Evolutionary conservation across 805 yeast genomes (phyloP), one percentile per base, ranked within the genome.

Genomic region (Candida loeiensis): DNA sequence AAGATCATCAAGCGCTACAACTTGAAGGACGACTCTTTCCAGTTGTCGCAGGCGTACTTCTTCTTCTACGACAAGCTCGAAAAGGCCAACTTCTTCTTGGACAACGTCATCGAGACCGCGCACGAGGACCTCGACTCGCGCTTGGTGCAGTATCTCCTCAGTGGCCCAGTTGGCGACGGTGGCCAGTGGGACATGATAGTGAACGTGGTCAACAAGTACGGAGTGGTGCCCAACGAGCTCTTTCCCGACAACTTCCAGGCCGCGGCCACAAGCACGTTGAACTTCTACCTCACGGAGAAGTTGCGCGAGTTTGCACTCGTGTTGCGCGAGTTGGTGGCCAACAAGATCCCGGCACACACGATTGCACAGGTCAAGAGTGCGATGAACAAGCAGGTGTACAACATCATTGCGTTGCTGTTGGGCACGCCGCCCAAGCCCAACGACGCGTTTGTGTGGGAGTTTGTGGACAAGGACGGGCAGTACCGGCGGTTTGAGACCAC

Each of bases 141-240:
- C 47, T 63, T 85, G 41, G 77, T 87, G 36, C 85, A 81, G 61
- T 76, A 74, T 49, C 61, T 87, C 34, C 66, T 86, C 40, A 50
- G 65, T 4, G 81, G 77, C 40, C 95, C 95, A 17, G 78, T 80
- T 33, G 59, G 74, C 43, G 95, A 88, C 55, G 95, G 96, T 50
- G 95, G 96, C 39, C 95, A 87, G 62, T 86, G 84, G 73, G 81
- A 84, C 48, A 83, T 87, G 93, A 77, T 85, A 57, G 70, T 81
- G 36, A 85, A 86, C 61, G 58, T 88, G 42, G 75, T 86, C 37
- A 78, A 79, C 46, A 88, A 87, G 61, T 88, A 87, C 52, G 95
- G 95, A 20, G 56, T 84, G 39, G 85, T 87, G 39, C 96, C 96
- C 27, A 71, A 81, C 54, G 77, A 74, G 47, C 59, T 77, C 13